Conservation (phyloP, 2,329 filamentous ascomycete species). For the Penicillium sp. region DNA sequence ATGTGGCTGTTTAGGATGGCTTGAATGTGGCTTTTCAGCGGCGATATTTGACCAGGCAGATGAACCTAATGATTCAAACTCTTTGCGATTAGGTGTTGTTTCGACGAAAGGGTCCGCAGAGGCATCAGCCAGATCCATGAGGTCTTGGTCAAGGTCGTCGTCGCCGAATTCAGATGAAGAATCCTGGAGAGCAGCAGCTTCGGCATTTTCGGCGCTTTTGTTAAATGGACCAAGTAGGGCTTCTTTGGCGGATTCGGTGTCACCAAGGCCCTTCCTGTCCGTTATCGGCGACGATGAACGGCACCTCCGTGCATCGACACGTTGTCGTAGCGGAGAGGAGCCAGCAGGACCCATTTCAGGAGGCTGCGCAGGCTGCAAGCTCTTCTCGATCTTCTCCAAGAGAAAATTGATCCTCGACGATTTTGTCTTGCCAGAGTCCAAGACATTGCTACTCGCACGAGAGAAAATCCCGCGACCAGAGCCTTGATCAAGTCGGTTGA, state of each 20-base stretch:
- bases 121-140: constrained; percentile 40
- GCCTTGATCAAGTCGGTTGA: constrained; percentile 48
- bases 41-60: constrained; percentile 16
- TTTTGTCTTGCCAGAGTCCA: constrained; percentile 38
- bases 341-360: constrained; percentile 36
- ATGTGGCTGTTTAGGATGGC: constrained; percentile 1
- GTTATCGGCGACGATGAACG: constrained; percentile 33
- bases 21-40: constrained; percentile 9
- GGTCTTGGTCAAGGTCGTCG: constrained; percentile 46
- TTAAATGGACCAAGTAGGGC: background rate
- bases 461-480: constrained; percentile 46
- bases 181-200: constrained; percentile 15
- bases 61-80: constrained; percentile 16
- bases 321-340: constrained; percentile 43
- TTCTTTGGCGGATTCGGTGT: constrained; percentile 1
- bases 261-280: constrained; percentile 10
- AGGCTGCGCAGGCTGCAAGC: constrained; percentile 35
- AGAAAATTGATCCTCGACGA: constrained; percentile 53
- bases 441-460: constrained; percentile 38
- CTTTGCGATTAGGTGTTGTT: constrained; percentile 4
- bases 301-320: constrained; percentile 29
- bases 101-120: constrained; percentile 31
- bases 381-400: constrained; percentile 61
- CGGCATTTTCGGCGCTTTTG: background rate
- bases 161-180: constrained; percentile 46